A percentile compares a stretch with the other conserved stretches of the same genome.
Evolutionary conservation across 2,329 filamentous ascomycete species (phyloP).

Genomic region (Xylariales sp.): DNA sequence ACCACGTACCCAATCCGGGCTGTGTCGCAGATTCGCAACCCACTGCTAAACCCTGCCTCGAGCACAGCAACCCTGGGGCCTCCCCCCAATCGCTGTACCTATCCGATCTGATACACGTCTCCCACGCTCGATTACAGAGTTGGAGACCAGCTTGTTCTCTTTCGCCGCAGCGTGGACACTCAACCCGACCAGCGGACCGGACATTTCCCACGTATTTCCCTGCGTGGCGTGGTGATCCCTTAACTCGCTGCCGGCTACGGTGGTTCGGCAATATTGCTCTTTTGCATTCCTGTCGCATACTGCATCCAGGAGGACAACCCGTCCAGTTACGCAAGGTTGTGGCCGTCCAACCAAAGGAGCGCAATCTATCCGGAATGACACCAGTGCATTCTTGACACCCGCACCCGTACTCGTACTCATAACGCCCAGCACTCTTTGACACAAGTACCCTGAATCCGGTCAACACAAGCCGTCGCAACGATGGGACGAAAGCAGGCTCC

Average conservation of each 20-base stretch:
- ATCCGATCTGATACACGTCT: conserved; percentile 25
- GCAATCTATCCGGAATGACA: conserved; percentile 8
- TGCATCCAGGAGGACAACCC: conserved; percentile 2
- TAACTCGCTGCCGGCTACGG: too few species aligned
- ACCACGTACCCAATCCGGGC: too few species aligned
- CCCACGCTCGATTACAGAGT: conserved; percentile 25
- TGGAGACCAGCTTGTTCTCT: conserved; percentile 17
- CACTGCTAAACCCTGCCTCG: conserved; percentile 21
- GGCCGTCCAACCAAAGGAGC: conserved; percentile 1
- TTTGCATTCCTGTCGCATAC: conserved; percentile 5
- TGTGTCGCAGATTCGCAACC: conserved; percentile 26
- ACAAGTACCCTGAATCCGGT: conserved; percentile 3
- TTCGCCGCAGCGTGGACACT: conserved; percentile 29
- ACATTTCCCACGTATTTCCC: conserved; percentile 22
- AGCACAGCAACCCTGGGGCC: too few species aligned
- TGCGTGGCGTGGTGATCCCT: conserved; percentile 12
- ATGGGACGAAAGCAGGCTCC: conserved; percentile 58
- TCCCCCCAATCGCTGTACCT: too few species aligned
- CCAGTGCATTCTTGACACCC: conserved; percentile 5
- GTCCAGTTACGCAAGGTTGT: conserved; percentile 5
- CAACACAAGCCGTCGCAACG: conserved; percentile 11
- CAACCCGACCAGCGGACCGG: too few species aligned
- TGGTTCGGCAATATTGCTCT: conserved; percentile 7
- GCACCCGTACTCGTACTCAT: neutral
- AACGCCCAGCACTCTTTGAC: neutral